These are phyloP conservation scores for Fistulinella cinereoalba DNA, from an alignment of 1,284 basidiomycete species.

Conservation along the genomic window DNA sequence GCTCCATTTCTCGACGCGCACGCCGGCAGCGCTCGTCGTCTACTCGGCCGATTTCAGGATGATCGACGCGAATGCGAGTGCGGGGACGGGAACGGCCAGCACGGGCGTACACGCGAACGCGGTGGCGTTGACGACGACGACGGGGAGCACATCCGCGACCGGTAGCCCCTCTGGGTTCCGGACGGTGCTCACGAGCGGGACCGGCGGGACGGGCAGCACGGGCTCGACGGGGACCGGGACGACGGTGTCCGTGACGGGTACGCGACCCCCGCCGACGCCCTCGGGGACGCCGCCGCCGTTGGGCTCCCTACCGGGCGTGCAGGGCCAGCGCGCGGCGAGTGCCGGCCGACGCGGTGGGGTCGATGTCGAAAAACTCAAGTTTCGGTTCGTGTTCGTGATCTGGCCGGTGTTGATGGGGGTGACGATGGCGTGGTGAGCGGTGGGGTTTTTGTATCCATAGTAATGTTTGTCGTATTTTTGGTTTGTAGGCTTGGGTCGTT, in stretches of 20 bases:
- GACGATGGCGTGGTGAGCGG: conserved; percentile 24
- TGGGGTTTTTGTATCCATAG: not conserved
- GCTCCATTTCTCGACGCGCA: conserved; percentile 31
- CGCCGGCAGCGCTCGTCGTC: conserved; percentile 21
- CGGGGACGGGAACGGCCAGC: not conserved
- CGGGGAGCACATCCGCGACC: not conserved
- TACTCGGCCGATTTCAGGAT: conserved; percentile 43
- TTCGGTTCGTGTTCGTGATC: conserved; percentile 50
- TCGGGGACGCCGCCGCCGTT: conserved; percentile 18
- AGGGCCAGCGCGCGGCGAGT: conserved; percentile 13
- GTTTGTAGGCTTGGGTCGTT: not conserved
- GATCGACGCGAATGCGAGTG: conserved; percentile 9
- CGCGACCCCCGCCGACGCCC: conserved; percentile 10
- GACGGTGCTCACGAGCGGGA: conserved; percentile 1
- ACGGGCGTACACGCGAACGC: not conserved
- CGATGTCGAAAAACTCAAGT: conserved; percentile 47
- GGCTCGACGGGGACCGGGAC: not conserved
- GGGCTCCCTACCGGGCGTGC: conserved; percentile 4
- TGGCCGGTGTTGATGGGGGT: conserved; percentile 56
- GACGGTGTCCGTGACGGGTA: conserved; percentile 13
- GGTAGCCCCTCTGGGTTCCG: not conserved
- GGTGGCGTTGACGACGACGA: not conserved
- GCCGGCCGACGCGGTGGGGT: conserved; percentile 24
- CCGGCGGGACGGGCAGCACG: too few species aligned
- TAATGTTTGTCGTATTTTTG: not conserved